Evolutionary conservation across 164 flowering plant genomes (phyloP).

Genomic region (Magnolia officinalis): DNA sequence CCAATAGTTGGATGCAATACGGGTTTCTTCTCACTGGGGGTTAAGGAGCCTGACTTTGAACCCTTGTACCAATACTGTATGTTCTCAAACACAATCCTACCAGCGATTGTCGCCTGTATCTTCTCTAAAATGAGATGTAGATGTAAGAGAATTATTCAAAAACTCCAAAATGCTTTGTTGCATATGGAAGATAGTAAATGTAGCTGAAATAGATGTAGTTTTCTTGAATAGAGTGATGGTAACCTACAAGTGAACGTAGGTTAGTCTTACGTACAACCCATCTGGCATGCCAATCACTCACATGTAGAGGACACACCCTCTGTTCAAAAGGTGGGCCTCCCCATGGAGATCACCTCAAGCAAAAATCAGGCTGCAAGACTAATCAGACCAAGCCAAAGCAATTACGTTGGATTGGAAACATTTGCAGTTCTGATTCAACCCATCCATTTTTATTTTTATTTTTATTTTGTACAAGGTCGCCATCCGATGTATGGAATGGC

Average conservation of each 20-base stretch:
- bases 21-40: not conserved
- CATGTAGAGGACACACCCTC: not conserved
- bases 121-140: not conserved
- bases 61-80: not conserved
- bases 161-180: not conserved
- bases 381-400: not conserved
- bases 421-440: not conserved
- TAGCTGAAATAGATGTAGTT: not conserved
- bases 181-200: not conserved
- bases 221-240: not conserved
- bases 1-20: slow-evolving; percentile 10
- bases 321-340: not conserved
- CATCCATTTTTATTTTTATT: not conserved
- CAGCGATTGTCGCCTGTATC: not conserved
- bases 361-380: not conserved
- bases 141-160: not conserved
- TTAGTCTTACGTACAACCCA: not conserved
- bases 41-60: not conserved
- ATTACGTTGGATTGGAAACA: not conserved
- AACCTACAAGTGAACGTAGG: not conserved
- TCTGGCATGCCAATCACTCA: not conserved
- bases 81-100: not conserved
- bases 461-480: not conserved
- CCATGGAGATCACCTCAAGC: not conserved
- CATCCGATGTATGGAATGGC: not conserved